Evolutionary conservation across 192 early-diverging fungal genomes (phyloP).

Genomic region (Mortierella alpina): DNA sequence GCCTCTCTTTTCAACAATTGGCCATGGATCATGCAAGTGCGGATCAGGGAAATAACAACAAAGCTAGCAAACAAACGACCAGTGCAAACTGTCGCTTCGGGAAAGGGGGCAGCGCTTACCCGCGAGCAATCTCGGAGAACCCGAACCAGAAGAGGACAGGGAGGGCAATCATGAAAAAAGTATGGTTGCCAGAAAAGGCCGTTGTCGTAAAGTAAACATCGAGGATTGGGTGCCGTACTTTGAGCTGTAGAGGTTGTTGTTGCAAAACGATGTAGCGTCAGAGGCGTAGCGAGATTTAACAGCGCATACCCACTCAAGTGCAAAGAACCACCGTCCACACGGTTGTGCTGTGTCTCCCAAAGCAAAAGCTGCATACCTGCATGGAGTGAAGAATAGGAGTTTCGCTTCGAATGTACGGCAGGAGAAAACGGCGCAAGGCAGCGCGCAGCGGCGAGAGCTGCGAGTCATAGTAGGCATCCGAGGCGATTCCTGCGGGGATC

Average conservation of each 20-base stretch:
- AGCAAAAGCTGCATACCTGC: slow-evolving; percentile 67
- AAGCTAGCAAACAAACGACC: background rate
- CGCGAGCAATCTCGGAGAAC: slow-evolving; percentile 69
- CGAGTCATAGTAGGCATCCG: slow-evolving; percentile 60
- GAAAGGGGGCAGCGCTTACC: slow-evolving; percentile 47
- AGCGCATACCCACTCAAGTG: background rate
- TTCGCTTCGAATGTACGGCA: slow-evolving; percentile 60
- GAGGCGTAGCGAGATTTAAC: background rate
- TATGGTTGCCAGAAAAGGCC: slow-evolving; percentile 86
- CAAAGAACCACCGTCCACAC: background rate
- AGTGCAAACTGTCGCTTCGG: background rate
- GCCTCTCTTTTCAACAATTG: background rate
- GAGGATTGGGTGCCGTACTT: slow-evolving; percentile 58
- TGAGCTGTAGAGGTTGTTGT: slow-evolving; percentile 38
- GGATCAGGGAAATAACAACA: background rate
- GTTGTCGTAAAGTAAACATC: slow-evolving; percentile 77
- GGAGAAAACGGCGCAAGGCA: slow-evolving; percentile 52
- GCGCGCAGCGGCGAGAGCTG: slow-evolving; percentile 57
- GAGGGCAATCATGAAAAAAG: slow-evolving; percentile 85
- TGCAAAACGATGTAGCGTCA: background rate
- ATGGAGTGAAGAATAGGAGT: slow-evolving; percentile 59
- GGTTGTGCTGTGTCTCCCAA: no score
- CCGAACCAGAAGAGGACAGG: slow-evolving; percentile 88
- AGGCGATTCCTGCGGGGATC: slow-evolving; percentile 48
- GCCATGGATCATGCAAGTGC: background rate